Evolutionary conservation across 345 rosid species (phyloP).

Genomic region (Conringia planisiliqua): DNA sequence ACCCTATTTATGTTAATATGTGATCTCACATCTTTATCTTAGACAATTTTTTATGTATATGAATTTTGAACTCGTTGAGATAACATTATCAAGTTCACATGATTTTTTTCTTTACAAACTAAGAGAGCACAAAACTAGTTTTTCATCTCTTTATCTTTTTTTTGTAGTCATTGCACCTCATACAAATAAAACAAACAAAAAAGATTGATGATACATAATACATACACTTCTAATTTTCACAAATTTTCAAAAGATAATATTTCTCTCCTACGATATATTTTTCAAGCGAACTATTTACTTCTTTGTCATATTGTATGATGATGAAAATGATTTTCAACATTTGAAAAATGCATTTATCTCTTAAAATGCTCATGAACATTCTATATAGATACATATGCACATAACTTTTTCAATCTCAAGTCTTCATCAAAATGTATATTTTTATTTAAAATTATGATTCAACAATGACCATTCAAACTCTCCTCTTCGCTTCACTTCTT

Average conservation of each 20-base stretch:
- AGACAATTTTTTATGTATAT: no score
- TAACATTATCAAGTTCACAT: no score
- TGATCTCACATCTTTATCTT: no score
- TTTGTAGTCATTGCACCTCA: no score
- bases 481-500: slow-evolving; percentile 11
- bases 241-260: neutral
- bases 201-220: neutral
- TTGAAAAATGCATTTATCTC: neutral
- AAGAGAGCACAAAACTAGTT: neutral
- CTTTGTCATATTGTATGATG: neutral
- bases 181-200: neutral
- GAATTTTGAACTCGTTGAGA: no score
- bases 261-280: neutral
- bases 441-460: neutral
- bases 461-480: slow-evolving; percentile 5
- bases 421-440: neutral
- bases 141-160: neutral
- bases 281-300: no score
- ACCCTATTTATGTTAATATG: no score
- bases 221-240: neutral
- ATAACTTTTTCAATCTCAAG: neutral
- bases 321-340: neutral
- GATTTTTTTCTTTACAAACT: no score
- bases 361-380: neutral
- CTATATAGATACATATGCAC: neutral